Percentiles rank a stretch among this genome's conserved stretches.
Conservation (phyloP, 2,329 filamentous ascomycete species). For the Hirsutella rhossiliensis region DNA sequence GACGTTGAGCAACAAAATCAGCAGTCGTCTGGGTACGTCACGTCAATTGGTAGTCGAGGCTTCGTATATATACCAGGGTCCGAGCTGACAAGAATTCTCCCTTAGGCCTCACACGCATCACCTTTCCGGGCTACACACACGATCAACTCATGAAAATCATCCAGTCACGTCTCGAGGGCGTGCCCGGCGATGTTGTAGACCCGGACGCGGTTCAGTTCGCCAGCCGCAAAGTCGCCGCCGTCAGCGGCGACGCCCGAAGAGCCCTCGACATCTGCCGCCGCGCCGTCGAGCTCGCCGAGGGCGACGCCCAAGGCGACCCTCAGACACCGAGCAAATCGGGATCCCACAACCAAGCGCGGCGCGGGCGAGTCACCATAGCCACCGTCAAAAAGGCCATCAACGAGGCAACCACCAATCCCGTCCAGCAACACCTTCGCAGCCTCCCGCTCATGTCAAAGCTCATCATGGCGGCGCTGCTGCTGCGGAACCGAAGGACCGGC, state of each 20-base stretch:
- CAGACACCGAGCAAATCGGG: constrained; percentile 49
- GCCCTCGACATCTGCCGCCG: constrained; percentile 91
- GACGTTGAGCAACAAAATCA: constrained; percentile 97
- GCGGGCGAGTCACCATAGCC: constrained; percentile 67
- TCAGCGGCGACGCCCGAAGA: constrained; percentile 84
- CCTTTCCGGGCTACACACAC: constrained; percentile 94
- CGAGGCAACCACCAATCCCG: constrained; percentile 83
- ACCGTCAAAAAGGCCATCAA: constrained; percentile 91
- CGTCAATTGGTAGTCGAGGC: not conserved
- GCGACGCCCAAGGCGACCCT: constrained; percentile 41
- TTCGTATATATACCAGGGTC: not conserved
- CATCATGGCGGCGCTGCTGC: constrained; percentile 70
- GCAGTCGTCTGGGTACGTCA: constrained; percentile 58
- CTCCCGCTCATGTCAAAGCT: constrained; percentile 76
- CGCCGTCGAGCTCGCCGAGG: constrained; percentile 88
- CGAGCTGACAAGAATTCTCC: not conserved
- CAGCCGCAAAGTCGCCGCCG: constrained; percentile 89
- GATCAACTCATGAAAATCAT: constrained; percentile 97
- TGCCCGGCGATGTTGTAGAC: constrained; percentile 82
- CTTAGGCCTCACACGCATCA: constrained; percentile 73
- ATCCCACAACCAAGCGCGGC: constrained; percentile 13
- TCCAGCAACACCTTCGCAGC: constrained; percentile 77
- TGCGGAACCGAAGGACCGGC: constrained; percentile 70
- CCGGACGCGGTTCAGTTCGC: constrained; percentile 93
- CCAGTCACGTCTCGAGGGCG: constrained; percentile 78